These are phyloP conservation scores for Aspergillaceae sp. DNA, from an alignment of 2,329 filamentous ascomycete genomes.

Conservation along the genomic window DNA sequence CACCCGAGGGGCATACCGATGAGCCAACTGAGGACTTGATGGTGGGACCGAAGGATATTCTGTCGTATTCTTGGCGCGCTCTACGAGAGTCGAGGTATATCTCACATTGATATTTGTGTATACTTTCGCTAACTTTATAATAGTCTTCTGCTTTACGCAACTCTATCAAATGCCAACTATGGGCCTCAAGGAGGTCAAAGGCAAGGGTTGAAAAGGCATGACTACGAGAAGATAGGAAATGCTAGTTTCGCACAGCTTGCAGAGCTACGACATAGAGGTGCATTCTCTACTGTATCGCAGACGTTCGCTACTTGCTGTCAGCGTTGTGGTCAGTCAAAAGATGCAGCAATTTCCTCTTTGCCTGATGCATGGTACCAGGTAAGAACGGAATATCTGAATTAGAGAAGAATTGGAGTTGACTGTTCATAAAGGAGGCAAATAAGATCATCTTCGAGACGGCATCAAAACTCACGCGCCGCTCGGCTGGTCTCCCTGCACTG, in stretches of 20 bases:
- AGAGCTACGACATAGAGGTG: slow-evolving; percentile 77
- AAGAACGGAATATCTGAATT: slow-evolving; percentile 11
- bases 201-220: slow-evolving; percentile 42
- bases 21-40: slow-evolving; percentile 59
- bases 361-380: slow-evolving; percentile 65
- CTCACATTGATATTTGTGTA: not conserved
- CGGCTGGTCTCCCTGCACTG: slow-evolving; percentile 81
- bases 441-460: slow-evolving; percentile 64
- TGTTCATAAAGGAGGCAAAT: slow-evolving; percentile 41
- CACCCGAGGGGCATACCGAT: slow-evolving; percentile 72
- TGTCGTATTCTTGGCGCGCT: slow-evolving; percentile 92
- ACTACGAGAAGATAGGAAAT: slow-evolving; percentile 60
- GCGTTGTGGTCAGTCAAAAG: slow-evolving; percentile 47
- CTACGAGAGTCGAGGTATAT: slow-evolving; percentile 82
- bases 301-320: slow-evolving; percentile 79
- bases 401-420: slow-evolving; percentile 9
- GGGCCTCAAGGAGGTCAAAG: slow-evolving; percentile 38
- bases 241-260: slow-evolving; percentile 76
- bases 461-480: slow-evolving; percentile 74
- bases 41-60: slow-evolving; percentile 69
- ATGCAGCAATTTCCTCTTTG: slow-evolving; percentile 37
- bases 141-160: slow-evolving; percentile 62
- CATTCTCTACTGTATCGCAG: slow-evolving; percentile 84
- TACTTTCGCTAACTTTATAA: slow-evolving; percentile 11
- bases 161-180: slow-evolving; percentile 49